phyloP scores from a whole-genome alignment of 2,329 filamentous ascomycete species.

The Immersiporthe knoxdaviesiana region DNA sequence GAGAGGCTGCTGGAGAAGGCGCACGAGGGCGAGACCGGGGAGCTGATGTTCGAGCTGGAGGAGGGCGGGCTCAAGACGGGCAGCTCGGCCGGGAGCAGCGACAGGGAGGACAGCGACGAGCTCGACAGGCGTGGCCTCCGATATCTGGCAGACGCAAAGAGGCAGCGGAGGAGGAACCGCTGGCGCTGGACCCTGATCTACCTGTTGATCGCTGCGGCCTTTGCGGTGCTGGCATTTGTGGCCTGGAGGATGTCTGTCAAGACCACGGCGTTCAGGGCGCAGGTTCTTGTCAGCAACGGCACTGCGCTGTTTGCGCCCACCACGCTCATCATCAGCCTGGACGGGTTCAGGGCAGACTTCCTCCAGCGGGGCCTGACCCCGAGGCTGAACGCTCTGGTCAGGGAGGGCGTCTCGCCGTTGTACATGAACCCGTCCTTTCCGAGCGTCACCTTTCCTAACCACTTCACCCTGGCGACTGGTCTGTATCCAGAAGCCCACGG shows the following conservation, averaged over 20 bases:
- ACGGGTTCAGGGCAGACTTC: constrained; percentile 96
- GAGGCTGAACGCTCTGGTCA: constrained; percentile 75
- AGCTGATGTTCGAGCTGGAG: constrained; percentile 90
- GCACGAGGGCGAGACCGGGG: constrained; percentile 68
- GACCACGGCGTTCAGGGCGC: constrained; percentile 39
- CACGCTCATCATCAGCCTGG: constrained; percentile 89
- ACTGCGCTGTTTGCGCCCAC: constrained; percentile 88
- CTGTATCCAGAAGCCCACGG: constrained; percentile 92
- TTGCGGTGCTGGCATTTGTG: constrained; percentile 58
- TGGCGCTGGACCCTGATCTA: constrained; percentile 59
- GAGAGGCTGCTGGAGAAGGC: constrained; percentile 57
- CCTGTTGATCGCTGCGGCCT: constrained; percentile 54
- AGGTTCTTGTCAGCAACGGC: constrained; percentile 69
- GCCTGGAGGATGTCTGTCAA: constrained; percentile 62
- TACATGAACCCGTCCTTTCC: constrained; percentile 97
- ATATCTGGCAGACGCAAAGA: constrained; percentile 50
- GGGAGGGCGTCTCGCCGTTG: constrained; percentile 82
- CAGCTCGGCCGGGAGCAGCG: constrained; percentile 65
- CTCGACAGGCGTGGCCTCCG: constrained; percentile 58
- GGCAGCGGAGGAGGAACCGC: constrained; percentile 55
- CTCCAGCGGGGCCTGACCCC: constrained; percentile 83
- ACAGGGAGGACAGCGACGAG: constrained; percentile 63
- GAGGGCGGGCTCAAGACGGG: constrained; percentile 73
- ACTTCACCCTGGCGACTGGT: constrained; percentile 91
- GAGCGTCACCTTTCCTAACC: constrained; percentile 94